Conservation (phyloP, 1,284 basidiomycete species). For the Phaffia rhodozyma region DNA sequence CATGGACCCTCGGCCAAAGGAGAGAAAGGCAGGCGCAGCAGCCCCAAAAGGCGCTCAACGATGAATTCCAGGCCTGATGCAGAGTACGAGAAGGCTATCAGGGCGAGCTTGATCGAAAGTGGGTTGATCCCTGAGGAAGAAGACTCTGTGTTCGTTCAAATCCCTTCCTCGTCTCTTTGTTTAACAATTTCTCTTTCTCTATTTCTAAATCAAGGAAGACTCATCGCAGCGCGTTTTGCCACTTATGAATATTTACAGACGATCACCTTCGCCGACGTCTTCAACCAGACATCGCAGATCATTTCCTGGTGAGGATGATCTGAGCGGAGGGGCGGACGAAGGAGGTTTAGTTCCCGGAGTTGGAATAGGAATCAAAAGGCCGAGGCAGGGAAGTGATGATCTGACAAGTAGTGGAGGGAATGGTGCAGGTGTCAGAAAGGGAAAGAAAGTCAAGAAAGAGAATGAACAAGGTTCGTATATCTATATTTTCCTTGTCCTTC, state of each 20-base stretch:
- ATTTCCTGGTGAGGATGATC: too few relatives aligned
- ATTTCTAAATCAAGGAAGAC: too few relatives aligned
- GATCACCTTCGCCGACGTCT: too few relatives aligned
- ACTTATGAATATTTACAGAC: too few relatives aligned
- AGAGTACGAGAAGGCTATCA: constrained; percentile 16
- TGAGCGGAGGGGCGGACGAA: too few relatives aligned
- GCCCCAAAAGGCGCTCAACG: constrained; percentile 15
- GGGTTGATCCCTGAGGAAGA: neutral
- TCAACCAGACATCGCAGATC: too few relatives aligned
- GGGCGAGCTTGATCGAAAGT: constrained; percentile 13
- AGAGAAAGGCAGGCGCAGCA: constrained; percentile 4
- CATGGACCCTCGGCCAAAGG: neutral
- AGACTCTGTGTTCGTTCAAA: neutral
- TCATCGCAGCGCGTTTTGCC: too few relatives aligned
- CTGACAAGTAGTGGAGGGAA: neutral
- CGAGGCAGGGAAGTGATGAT: too few relatives aligned
- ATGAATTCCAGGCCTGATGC: constrained; percentile 17
- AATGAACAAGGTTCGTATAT: neutral
- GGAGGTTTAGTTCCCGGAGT: neutral
- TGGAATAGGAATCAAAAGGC: neutral
- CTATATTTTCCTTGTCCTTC: too few relatives aligned
- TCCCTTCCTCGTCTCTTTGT: too few relatives aligned
- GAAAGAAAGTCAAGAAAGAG: constrained; percentile 16
- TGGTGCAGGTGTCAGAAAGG: neutral
- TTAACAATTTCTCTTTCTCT: too few relatives aligned